phyloP scores from a whole-genome alignment of 345 rosid species.

The Salix suchowensis region DNA sequence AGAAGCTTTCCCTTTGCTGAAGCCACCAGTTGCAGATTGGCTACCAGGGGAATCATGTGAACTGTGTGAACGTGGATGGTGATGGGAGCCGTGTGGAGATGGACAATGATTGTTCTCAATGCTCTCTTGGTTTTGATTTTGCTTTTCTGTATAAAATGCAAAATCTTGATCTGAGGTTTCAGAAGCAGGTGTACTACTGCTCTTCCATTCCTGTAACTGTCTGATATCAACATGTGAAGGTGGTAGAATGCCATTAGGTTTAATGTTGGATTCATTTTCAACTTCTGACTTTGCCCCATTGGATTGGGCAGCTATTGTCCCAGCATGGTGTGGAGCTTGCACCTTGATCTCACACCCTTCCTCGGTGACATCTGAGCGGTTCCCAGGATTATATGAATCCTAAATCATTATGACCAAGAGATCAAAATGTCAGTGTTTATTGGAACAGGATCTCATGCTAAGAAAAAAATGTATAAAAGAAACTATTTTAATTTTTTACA shows the following conservation, averaged over 20 bases:
- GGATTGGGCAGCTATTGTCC: slow-evolving; percentile 19
- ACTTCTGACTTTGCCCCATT: slow-evolving; percentile 26
- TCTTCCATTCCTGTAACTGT: slow-evolving; percentile 22
- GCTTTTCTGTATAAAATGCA: slow-evolving; percentile 30
- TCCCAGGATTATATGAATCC: slow-evolving; percentile 85
- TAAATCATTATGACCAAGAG: slow-evolving; percentile 24
- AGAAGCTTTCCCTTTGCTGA: slow-evolving; percentile 25
- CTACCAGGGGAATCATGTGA: slow-evolving; percentile 7
- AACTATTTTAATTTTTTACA: background rate
- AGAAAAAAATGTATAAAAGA: background rate
- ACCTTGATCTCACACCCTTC: slow-evolving; percentile 62
- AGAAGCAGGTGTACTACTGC: slow-evolving; percentile 26
- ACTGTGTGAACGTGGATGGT: slow-evolving; percentile 14
- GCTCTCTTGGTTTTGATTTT: slow-evolving; percentile 28
- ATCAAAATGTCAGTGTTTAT: slow-evolving; percentile 15
- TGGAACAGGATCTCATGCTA: background rate
- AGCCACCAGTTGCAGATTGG: slow-evolving; percentile 26
- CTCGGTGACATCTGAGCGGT: slow-evolving; percentile 80
- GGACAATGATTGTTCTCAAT: slow-evolving; percentile 6
- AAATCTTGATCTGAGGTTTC: slow-evolving; percentile 25
- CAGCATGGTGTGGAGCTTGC: slow-evolving; percentile 33
- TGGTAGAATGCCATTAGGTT: slow-evolving; percentile 21
- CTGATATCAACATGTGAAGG: slow-evolving; percentile 29
- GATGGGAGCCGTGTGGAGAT: slow-evolving; percentile 14
- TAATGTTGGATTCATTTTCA: slow-evolving; percentile 32